phyloP scores from a whole-genome alignment of 2,329 filamentous ascomycete genomes.

The Alternaria longipes region DNA sequence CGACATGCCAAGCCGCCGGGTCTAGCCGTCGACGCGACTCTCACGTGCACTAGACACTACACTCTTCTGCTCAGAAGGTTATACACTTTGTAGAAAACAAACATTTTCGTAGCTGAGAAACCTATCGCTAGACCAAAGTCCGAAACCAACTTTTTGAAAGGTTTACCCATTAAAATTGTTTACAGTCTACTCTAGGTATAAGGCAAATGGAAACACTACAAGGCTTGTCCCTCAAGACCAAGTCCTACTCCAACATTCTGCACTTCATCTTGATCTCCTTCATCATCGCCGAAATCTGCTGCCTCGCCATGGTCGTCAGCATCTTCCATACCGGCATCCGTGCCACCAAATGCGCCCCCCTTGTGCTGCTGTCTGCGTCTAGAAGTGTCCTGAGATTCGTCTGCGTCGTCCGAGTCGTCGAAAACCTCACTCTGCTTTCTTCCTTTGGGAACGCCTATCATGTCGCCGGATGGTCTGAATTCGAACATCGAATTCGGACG shows the following conservation, averaged over 20 bases:
- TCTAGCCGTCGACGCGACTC: neutral
- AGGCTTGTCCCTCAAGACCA: constrained; percentile 18
- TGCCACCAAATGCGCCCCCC: constrained; percentile 16
- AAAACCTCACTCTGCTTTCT: constrained; percentile 54
- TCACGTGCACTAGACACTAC: neutral
- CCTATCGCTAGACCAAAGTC: neutral
- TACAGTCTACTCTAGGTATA: constrained; percentile 9
- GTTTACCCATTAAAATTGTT: constrained; percentile 2
- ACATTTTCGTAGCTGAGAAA: neutral
- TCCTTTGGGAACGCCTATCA: constrained; percentile 26
- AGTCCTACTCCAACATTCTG: constrained; percentile 24
- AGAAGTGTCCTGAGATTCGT: neutral
- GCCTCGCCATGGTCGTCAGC: constrained; percentile 22
- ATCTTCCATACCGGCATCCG: constrained; percentile 20
- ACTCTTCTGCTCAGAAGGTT: neutral
- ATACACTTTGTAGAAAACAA: neutral
- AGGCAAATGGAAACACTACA: constrained; percentile 11
- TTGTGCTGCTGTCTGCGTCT: constrained; percentile 17
- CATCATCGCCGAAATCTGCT: constrained; percentile 35
- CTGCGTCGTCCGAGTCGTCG: constrained; percentile 52
- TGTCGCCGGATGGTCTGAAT: constrained; percentile 40
- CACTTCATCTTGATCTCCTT: constrained; percentile 25
- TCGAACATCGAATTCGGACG: constrained; percentile 51
- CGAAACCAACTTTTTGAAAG: no score
- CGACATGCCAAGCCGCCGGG: constrained; percentile 21